phyloP scores from a whole-genome alignment of 768 basidiomycete species.

The Chalciporus chontae region DNA sequence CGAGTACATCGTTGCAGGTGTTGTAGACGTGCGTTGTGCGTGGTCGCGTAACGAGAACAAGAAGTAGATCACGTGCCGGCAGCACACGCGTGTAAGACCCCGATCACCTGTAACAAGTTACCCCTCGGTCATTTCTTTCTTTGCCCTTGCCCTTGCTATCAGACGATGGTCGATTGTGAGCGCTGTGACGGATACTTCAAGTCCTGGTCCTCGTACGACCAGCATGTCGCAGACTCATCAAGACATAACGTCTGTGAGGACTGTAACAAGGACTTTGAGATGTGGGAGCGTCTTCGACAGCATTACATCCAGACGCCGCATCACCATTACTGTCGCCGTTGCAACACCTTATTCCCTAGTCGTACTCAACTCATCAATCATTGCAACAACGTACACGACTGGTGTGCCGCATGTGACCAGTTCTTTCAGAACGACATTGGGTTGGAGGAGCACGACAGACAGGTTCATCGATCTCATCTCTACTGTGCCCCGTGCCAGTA shows the following conservation, averaged over 20 bases:
- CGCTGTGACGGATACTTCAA: constrained; percentile 40
- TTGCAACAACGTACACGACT: constrained; percentile 37
- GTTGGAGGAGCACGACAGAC: constrained; percentile 47
- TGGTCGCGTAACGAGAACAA: background rate
- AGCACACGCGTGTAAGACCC: constrained; percentile 31
- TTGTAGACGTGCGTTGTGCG: background rate
- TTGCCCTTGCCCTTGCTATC: no score
- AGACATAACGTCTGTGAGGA: constrained; percentile 43
- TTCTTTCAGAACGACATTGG: constrained; percentile 40
- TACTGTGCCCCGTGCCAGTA: constrained; percentile 47
- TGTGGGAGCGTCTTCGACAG: constrained; percentile 37
- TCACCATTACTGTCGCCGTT: constrained; percentile 53
- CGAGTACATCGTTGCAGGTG: constrained; percentile 43
- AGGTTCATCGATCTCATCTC: constrained; percentile 22
- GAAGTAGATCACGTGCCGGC: constrained; percentile 23
- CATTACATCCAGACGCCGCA: constrained; percentile 49
- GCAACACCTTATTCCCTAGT: constrained; percentile 41
- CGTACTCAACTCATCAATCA: constrained; percentile 38
- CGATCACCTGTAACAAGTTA: constrained; percentile 3
- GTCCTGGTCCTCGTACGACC: constrained; percentile 23
- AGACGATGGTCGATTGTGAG: no score
- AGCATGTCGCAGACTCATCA: constrained; percentile 36
- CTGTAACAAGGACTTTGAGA: constrained; percentile 46
- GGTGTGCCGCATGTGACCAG: constrained; percentile 40
- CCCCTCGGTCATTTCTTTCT: no score